Conservation (phyloP, 306 rosid species). For the Pterocarpus macrocarpus region DNA sequence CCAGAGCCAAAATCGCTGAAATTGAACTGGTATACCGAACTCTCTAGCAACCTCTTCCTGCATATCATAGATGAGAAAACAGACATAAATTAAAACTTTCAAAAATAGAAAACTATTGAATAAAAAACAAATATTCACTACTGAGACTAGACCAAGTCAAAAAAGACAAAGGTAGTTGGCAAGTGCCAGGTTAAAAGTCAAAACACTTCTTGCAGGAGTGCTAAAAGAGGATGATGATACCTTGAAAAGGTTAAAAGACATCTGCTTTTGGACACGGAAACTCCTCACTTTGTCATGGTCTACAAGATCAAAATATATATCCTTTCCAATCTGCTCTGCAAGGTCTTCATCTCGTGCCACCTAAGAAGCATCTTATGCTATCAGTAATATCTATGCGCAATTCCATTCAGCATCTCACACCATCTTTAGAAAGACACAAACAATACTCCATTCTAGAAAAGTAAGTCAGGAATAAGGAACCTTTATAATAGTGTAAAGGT, state of each 20-base stretch:
- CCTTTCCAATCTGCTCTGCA: constrained; percentile 82
- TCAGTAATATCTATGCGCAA: constrained; percentile 27
- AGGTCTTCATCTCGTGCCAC: constrained; percentile 89
- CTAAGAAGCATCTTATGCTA: constrained; percentile 52
- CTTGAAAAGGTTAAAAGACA: constrained; percentile 77
- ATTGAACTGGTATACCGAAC: constrained; percentile 81
- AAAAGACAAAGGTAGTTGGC: constrained; percentile 24
- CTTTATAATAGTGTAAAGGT: constrained; percentile 88
- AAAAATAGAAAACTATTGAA: not conserved
- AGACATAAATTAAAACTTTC: not conserved
- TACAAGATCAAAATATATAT: constrained; percentile 91
- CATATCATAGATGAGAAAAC: constrained; percentile 38
- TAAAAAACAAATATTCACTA: constrained; percentile 2
- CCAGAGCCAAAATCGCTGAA: constrained; percentile 95
- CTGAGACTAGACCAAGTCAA: not conserved
- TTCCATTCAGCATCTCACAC: constrained; percentile 24
- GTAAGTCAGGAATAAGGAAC: constrained; percentile 49
- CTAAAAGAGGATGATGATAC: constrained; percentile 50
- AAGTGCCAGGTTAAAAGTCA: not conserved
- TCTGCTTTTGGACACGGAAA: constrained; percentile 86
- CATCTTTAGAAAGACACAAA: constrained; percentile 12
- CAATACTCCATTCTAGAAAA: constrained; percentile 33
- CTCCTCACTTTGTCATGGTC: constrained; percentile 93
- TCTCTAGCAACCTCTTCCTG: constrained; percentile 94
- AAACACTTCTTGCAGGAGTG: constrained; percentile 22